These are phyloP conservation scores for Clohesyomyces aquaticus DNA, from an alignment of 495 filamentous ascomycete species.

Conservation along the genomic window DNA sequence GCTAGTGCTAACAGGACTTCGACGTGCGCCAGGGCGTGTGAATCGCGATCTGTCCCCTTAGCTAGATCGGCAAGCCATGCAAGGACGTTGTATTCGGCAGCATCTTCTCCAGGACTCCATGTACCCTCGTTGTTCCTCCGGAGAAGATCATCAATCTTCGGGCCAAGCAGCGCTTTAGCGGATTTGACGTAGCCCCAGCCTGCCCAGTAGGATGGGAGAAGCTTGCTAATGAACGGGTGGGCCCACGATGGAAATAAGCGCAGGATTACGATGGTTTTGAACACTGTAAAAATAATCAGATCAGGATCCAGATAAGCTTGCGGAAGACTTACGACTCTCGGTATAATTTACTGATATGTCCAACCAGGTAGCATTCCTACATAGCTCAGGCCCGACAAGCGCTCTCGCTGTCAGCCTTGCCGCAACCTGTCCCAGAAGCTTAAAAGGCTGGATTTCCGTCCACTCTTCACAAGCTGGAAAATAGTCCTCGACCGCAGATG, in stretches of 20 bases:
- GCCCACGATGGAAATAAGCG: conserved; percentile 3
- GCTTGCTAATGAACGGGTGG: neutral
- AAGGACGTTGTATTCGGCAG: neutral
- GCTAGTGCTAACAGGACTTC: conserved; percentile 4
- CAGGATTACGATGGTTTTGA: conserved; percentile 14
- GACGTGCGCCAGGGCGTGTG: neutral
- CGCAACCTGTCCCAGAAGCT: neutral
- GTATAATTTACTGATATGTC: neutral
- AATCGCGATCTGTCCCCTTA: conserved; percentile 3
- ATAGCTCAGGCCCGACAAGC: neutral
- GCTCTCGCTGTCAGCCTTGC: neutral
- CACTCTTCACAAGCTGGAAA: conserved; percentile 2
- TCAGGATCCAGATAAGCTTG: neutral
- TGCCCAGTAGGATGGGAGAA: conserved; percentile 2
- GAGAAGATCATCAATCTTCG: neutral
- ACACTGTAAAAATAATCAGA: neutral
- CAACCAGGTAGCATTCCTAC: neutral
- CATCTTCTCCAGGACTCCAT: neutral
- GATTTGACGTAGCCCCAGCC: neutral
- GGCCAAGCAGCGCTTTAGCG: neutral
- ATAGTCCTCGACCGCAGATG: neutral
- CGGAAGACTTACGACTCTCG: neutral
- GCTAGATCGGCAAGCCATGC: conserved; percentile 6
- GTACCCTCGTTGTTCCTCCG: neutral
- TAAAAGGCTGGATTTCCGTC: conserved; percentile 7